These are phyloP conservation scores for Vitis cinerea DNA, from an alignment of 164 flowering plant genomes.

Conservation along the genomic window DNA sequence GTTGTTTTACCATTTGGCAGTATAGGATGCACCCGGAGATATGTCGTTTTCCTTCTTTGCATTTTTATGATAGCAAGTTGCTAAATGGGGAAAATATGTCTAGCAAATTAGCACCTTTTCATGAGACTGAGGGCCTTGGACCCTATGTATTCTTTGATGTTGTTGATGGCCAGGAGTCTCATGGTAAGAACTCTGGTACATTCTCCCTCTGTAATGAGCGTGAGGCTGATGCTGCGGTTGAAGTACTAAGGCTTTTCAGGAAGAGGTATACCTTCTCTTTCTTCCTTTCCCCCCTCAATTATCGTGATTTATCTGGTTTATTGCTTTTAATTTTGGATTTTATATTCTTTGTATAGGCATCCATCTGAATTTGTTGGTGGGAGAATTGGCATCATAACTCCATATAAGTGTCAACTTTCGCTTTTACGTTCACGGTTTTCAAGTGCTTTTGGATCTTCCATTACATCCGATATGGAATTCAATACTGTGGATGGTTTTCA, in stretches of 20 bases:
- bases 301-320: background rate
- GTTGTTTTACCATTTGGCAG: slow-evolving; percentile 39
- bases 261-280: slow-evolving; percentile 48
- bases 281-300: background rate
- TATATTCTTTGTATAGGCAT: slow-evolving; percentile 39
- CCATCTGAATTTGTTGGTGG: slow-evolving; percentile 73
- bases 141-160: slow-evolving; percentile 90
- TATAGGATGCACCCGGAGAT: slow-evolving; percentile 99
- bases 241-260: slow-evolving; percentile 60
- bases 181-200: slow-evolving; percentile 57
- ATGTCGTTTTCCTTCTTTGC: slow-evolving; percentile 80
- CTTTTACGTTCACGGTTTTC: slow-evolving; percentile 76
- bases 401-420: slow-evolving; percentile 84
- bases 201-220: slow-evolving; percentile 73
- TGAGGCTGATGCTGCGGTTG: slow-evolving; percentile 90
- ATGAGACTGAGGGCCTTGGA: slow-evolving; percentile 61
- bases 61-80: slow-evolving; percentile 84
- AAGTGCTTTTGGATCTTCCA: slow-evolving; percentile 69
- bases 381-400: slow-evolving; percentile 88
- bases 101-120: slow-evolving; percentile 67
- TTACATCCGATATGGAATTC: slow-evolving; percentile 70
- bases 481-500: slow-evolving; percentile 99
- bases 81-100: slow-evolving; percentile 64
- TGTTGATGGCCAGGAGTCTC: slow-evolving; percentile 74
- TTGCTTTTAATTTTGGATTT: background rate